These are phyloP conservation scores for Metarhizium guizhouense DNA, from an alignment of 2,329 filamentous ascomycete genomes.

Conservation along the genomic window DNA sequence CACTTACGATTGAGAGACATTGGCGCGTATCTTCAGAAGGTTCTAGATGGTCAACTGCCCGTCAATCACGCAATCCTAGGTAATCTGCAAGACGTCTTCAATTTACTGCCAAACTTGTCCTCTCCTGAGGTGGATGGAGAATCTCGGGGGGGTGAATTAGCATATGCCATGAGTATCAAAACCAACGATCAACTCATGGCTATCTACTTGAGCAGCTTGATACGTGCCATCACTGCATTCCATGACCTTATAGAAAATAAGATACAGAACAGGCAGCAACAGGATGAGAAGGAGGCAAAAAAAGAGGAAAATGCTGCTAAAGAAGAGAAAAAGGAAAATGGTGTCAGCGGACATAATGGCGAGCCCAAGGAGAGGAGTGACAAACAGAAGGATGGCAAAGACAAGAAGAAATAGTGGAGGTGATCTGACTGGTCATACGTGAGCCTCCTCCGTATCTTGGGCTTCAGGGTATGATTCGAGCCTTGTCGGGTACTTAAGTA, in stretches of 20 bases:
- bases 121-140: constrained; percentile 65
- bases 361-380: constrained; percentile 40
- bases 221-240: constrained; percentile 96
- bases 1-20: constrained; percentile 94
- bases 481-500: constrained; percentile 3
- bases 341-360: constrained; percentile 27
- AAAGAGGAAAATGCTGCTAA: constrained; percentile 59
- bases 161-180: constrained; percentile 97
- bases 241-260: constrained; percentile 99
- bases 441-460: neutral
- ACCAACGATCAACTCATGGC: constrained; percentile 98
- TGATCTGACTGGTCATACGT: neutral
- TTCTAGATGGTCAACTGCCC: constrained; percentile 83
- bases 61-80: constrained; percentile 96
- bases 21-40: constrained; percentile 89
- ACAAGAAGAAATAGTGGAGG: constrained; percentile 34
- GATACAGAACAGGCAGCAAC: constrained; percentile 95
- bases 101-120: constrained; percentile 90
- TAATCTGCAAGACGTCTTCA: constrained; percentile 99
- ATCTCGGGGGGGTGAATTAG: constrained; percentile 68
- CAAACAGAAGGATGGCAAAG: constrained; percentile 50
- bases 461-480: constrained; percentile 1
- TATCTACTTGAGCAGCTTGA: constrained; percentile 94
- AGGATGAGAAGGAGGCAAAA: constrained; percentile 89
- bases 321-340: constrained; percentile 47